A percentile compares a stretch with the other conserved stretches of the same genome.
These are phyloP conservation scores for Tetraselmis chui DNA, from an alignment of 139 green algal species.

Conservation along the genomic window DNA sequence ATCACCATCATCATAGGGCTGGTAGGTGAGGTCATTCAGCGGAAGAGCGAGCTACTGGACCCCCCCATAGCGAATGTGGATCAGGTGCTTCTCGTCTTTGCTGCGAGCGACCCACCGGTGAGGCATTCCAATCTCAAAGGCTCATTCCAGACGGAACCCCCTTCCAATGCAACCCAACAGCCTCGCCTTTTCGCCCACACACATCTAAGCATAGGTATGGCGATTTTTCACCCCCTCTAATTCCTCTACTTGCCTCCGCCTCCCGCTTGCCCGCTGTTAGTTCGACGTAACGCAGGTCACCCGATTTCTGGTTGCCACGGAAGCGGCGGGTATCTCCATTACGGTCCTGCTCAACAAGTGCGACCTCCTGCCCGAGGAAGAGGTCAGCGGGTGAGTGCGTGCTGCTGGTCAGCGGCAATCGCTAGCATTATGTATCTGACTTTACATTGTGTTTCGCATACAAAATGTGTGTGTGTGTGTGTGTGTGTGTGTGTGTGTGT, in stretches of 20 bases:
- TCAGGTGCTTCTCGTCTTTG: conserved; percentile 85
- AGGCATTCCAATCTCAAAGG: too few relatives aligned
- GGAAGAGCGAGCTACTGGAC: conserved; percentile 60
- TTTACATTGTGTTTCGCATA: conserved; percentile 5
- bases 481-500: conserved; percentile 8
- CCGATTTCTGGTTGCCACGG: conserved; percentile 79
- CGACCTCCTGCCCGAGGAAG: conserved; percentile 53
- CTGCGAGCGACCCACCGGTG: conserved; percentile 56
- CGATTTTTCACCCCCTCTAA: neutral
- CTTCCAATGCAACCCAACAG: neutral
- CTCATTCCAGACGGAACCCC: too few relatives aligned
- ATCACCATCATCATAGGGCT: conserved; percentile 32
- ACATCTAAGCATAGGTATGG: neutral
- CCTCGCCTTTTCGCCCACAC: neutral
- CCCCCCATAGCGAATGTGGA: conserved; percentile 88
- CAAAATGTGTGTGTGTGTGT: neutral
- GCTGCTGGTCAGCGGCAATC: too few relatives aligned
- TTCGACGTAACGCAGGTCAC: conserved; percentile 72
- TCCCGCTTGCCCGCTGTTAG: conserved; percentile 18
- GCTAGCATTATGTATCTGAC: too few relatives aligned
- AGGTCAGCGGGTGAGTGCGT: conserved; percentile 22
- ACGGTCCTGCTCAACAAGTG: conserved; percentile 91
- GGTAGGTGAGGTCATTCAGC: conserved; percentile 65
- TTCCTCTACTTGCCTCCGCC: neutral
- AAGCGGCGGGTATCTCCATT: conserved; percentile 69